Evolutionary conservation across 2,329 filamentous ascomycete genomes (phyloP), one percentile per base, ranked within the genome.

Genomic region (Didymella sp.): DNA sequence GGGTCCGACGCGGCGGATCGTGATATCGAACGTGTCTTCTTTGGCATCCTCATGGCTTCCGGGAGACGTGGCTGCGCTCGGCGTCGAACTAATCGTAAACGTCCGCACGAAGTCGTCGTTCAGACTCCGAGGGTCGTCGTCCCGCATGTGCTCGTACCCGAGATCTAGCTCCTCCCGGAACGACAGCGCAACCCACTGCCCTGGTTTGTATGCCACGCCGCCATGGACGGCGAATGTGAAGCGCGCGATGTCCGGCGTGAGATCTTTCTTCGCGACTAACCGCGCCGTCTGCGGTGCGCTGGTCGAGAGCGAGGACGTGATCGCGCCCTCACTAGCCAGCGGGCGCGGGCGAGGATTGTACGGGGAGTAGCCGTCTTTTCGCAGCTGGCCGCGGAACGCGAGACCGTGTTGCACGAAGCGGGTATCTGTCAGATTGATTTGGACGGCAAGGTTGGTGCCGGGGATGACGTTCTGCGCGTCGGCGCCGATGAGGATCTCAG

Each of bases 21-120:
- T 94, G 60, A 96, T 88, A 64, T 93, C 87, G 53, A 95, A 82
- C 66, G 87, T 81, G 31, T 80, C 68, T 2, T 72, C 70, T 2
- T 62, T 33, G 1, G 12, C 35, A 1, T 5, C 6, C 6, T 4
- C 17, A 2, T 19, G 7, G 15, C 28, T 24, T n/a, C n/a, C n/a
- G n/a, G n/a, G n/a, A n/a, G n/a, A n/a, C n/a, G n/a, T n/a, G n/a
- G n/a, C n/a, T n/a, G n/a, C n/a, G n/a, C n/a, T n/a, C 1, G 35
- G 17, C 1, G 79, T 75, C 2, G 84, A 90, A 1, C 89, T 90
- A 0, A 96, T 83, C 2, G 92, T 96, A 69, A 96, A 96, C 0
- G 91, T 96, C 25, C 92, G 81, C 4, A 95, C 80, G 60, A 86
- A 93, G 71, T 96, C 91, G 70, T 96, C 92, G 66, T 96, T 96